Base-by-base conservation (phyloP, 345 rosid genomes). In the Euphorbia tirucalli region DNA sequence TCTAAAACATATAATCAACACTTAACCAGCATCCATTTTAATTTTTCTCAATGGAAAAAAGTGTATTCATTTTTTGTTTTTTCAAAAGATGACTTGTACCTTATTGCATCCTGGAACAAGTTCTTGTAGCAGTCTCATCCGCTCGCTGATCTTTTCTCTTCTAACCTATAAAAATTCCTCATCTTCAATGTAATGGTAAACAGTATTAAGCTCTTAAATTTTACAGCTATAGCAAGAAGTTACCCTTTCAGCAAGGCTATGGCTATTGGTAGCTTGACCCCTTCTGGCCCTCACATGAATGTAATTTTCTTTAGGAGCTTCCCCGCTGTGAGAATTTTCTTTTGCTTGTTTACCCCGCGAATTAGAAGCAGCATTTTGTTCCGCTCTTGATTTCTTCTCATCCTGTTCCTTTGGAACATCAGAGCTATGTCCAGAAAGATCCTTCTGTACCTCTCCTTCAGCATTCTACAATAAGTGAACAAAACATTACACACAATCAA, bases 161-260 rank as follows among this genome's bases (percentile, higher is more conserved):
- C 98, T 89, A 79, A 94, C 93, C 98, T 94, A 81, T 69, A 81
- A 64, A 65, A 65, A 64, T 32, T 41, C 59, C 19, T 50, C 71
- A 27, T 39, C 57, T 72, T 72, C 78, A 82, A 59, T 24, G 50
- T 31, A 57, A 9, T 59, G 49, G 30, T 65, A 28, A 69, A 70
- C 49, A 22, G 18, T 43, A 71, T 31, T 27, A 28, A n/a, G 63
- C 31, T 31, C 41, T 37, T 25, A 52, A 39, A 55, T 22, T 27
- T 10, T 25, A 43, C 24, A 11, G n/a, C 57, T 24, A 28, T 52
- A 50, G 19, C 24, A 66, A 68, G 65, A 55, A 70, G n/a, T 57
- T 86, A 94, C 98, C 89, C 97, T 89, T 79, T 94, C 97, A 37
- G 98, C 98, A 66, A 94, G 95, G 80, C 95, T 94, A 77, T 94